Evolutionary conservation across 2,329 filamentous ascomycete species (phyloP).

Genomic region (Pseudocercospora eumusae): DNA sequence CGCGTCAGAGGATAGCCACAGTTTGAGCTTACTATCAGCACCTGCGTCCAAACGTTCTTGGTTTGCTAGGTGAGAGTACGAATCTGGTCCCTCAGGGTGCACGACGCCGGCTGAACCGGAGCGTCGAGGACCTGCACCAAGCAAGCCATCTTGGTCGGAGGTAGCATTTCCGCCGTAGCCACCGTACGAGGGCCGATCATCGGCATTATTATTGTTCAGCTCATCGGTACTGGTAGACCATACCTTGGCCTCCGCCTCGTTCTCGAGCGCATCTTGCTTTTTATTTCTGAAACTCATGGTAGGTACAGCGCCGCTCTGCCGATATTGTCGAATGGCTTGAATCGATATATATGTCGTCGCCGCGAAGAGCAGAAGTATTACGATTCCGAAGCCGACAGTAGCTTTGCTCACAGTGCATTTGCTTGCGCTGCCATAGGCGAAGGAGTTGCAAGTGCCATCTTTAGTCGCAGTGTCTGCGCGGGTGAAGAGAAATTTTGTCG

Average conservation of each 20-base stretch:
- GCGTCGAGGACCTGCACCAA: constrained; percentile 17
- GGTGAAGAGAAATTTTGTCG: constrained; percentile 9
- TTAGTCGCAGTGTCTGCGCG: constrained; percentile 25
- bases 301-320: constrained; percentile 58
- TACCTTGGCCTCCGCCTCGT: constrained; percentile 45
- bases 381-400: constrained; percentile 57
- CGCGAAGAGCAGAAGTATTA: constrained; percentile 60
- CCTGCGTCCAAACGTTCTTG: constrained; percentile 13
- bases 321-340: constrained; percentile 58
- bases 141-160: constrained; percentile 22
- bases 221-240: constrained; percentile 49
- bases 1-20: background rate
- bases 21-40: constrained; percentile 7
- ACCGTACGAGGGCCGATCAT: constrained; percentile 21
- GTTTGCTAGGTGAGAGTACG: constrained; percentile 1
- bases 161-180: constrained; percentile 13
- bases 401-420: constrained; percentile 61
- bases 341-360: constrained; percentile 56
- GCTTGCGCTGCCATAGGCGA: constrained; percentile 55
- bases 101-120: constrained; percentile 14
- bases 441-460: constrained; percentile 55
- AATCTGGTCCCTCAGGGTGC: constrained; percentile 9
- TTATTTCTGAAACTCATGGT: constrained; percentile 39
- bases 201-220: constrained; percentile 27
- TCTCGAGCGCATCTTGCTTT: constrained; percentile 40